phyloP scores from a whole-genome alignment of 371 early-diverging fungal species.

The Blyttiomyces sp. region DNA sequence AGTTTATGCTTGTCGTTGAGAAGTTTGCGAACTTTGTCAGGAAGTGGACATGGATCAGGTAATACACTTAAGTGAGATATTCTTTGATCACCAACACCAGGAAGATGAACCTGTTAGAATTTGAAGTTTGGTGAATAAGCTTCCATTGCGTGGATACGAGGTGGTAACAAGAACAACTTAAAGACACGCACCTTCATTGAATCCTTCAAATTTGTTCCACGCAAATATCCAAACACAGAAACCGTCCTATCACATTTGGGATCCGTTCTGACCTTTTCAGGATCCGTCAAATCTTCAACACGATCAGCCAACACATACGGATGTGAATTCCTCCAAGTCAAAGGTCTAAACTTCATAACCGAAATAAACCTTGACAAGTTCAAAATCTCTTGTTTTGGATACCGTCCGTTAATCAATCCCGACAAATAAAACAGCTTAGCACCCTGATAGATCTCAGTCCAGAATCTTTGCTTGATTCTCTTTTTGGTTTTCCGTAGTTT shows the following conservation, averaged over 20 bases:
- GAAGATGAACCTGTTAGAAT: conserved; percentile 76
- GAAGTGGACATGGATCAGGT: conserved; percentile 92
- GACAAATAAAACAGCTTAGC: conserved; percentile 96
- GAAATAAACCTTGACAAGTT: conserved; percentile 95
- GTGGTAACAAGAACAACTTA: neutral
- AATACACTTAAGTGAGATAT: conserved; percentile 72
- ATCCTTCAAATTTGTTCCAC: conserved; percentile 88
- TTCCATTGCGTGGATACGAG: neutral
- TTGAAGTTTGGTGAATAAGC: neutral
- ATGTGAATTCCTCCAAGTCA: conserved; percentile 94
- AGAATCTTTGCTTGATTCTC: conserved; percentile 93
- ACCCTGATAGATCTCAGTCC: conserved; percentile 98
- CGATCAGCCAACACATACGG: conserved; percentile 95
- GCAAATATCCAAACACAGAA: conserved; percentile 89
- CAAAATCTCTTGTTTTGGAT: conserved; percentile 87
- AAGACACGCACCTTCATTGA: conserved; percentile 52
- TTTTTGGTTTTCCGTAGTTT: conserved; percentile 86
- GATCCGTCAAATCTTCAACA: conserved; percentile 94
- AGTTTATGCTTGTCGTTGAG: conserved; percentile 90
- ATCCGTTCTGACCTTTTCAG: conserved; percentile 71
- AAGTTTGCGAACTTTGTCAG: conserved; percentile 84
- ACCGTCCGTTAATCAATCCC: conserved; percentile 89
- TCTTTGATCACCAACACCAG: conserved; percentile 89
- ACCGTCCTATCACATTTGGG: conserved; percentile 90
- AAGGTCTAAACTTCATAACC: conserved; percentile 94